Conservation (phyloP, 2,329 filamentous ascomycete species). For the Sporothrix pseudoabietina region DNA sequence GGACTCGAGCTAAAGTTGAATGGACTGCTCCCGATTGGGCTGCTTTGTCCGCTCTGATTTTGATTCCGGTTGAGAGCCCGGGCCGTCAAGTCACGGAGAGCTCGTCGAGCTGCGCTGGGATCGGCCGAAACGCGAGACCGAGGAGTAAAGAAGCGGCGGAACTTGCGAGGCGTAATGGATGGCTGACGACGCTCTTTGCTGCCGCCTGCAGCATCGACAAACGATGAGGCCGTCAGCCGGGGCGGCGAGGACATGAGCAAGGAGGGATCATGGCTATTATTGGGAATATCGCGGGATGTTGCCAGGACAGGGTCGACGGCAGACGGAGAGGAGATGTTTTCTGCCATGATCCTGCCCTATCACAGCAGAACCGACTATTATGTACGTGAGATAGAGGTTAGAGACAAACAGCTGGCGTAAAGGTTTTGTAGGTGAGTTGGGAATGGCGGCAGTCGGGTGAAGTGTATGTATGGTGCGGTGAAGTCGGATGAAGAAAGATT, state of each 20-base stretch:
- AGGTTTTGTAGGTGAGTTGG: background rate
- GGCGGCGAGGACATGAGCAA: constrained; percentile 38
- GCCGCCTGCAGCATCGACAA: background rate
- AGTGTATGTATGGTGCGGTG: background rate
- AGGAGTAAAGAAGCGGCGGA: constrained; percentile 57
- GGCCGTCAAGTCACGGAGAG: constrained; percentile 47
- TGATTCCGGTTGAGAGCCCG: constrained; percentile 47
- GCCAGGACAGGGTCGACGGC: constrained; percentile 19
- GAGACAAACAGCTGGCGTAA: background rate
- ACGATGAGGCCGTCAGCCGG: constrained; percentile 31
- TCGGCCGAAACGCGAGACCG: constrained; percentile 46
- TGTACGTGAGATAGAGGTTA: background rate
- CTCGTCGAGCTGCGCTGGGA: constrained; percentile 46
- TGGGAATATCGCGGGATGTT: background rate
- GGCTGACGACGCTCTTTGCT: constrained; percentile 53
- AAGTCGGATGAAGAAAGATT: background rate
- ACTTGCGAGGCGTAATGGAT: constrained; percentile 58
- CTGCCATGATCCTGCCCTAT: constrained; percentile 35
- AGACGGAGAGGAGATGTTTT: constrained; percentile 30
- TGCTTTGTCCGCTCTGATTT: constrained; percentile 39
- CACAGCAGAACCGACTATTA: background rate
- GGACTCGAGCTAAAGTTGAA: constrained; percentile 39
- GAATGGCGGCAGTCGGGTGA: background rate
- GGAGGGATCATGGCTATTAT: background rate
- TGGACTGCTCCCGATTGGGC: constrained; percentile 39